These are phyloP conservation scores for Omphalotus guepiniiformis DNA, from an alignment of 768 basidiomycete species.

Conservation along the genomic window DNA sequence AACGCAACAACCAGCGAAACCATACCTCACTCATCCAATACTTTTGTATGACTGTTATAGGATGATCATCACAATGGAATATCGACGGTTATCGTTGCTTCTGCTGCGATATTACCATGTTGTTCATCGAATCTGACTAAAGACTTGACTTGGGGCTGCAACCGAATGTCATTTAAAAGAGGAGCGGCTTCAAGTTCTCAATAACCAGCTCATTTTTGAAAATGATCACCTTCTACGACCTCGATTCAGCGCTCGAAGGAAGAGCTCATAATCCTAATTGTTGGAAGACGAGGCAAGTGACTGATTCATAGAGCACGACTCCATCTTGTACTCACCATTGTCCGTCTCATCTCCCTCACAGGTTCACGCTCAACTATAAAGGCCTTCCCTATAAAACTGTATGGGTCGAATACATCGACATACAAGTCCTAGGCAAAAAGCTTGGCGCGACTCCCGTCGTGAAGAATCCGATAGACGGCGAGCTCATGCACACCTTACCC, in stretches of 20 bases:
- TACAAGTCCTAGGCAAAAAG: slow-evolving; percentile 31
- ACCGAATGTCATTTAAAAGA: too few relatives aligned
- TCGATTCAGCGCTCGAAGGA: slow-evolving; percentile 13
- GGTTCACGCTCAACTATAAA: slow-evolving; percentile 21
- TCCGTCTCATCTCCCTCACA: not conserved
- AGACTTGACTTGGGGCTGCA: too few relatives aligned
- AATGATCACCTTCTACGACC: slow-evolving; percentile 25
- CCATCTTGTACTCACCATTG: not conserved
- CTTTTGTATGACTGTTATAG: too few relatives aligned
- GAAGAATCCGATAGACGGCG: slow-evolving; percentile 24
- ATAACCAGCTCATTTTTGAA: too few relatives aligned
- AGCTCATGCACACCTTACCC: slow-evolving; percentile 41
- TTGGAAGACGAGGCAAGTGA: slow-evolving; percentile 23
- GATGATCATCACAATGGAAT: too few relatives aligned
- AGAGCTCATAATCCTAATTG: slow-evolving; percentile 26
- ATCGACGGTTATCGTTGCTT: too few relatives aligned
- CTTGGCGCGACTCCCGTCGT: slow-evolving; percentile 30
- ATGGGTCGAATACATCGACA: slow-evolving; percentile 51
- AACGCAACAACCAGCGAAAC: too few relatives aligned
- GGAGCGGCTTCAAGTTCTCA: too few relatives aligned
- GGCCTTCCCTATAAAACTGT: slow-evolving; percentile 39
- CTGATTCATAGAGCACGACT: slow-evolving; percentile 46
- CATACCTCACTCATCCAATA: too few relatives aligned
- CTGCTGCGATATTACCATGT: too few relatives aligned
- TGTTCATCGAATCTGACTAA: too few relatives aligned